Conservation (phyloP, 257 asterid species). For the Capsicum rhomboideum region DNA sequence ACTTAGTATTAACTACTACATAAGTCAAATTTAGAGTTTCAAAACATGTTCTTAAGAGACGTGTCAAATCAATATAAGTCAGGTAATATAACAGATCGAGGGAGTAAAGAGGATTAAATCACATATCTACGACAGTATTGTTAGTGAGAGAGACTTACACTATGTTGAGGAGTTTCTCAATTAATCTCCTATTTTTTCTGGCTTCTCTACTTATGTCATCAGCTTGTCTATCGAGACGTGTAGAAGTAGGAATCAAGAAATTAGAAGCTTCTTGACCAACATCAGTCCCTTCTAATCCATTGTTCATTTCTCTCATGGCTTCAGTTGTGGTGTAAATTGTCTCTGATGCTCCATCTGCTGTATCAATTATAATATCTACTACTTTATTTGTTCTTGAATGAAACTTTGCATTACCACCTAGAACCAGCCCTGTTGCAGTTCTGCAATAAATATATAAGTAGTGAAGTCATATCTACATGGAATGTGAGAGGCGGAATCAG, state of each 20-base stretch:
- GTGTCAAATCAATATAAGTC: too few species aligned
- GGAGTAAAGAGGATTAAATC: not conserved
- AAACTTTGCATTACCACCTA: constrained; percentile 66
- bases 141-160: constrained; percentile 13
- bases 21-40: too few species aligned
- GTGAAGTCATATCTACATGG: too few species aligned
- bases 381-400: constrained; percentile 52
- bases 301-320: constrained; percentile 62
- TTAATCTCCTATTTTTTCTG: constrained; percentile 38
- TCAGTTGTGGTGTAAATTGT: constrained; percentile 52
- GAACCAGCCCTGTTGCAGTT: constrained; percentile 56
- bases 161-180: constrained; percentile 48
- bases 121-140: not conserved
- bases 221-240: constrained; percentile 52
- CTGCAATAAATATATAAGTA: constrained; percentile 17
- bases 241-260: constrained; percentile 52
- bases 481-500: too few species aligned
- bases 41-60: too few species aligned
- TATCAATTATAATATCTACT: constrained; percentile 58
- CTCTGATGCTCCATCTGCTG: constrained; percentile 75
- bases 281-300: constrained; percentile 18
- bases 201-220: constrained; percentile 58
- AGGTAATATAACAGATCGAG: too few species aligned
- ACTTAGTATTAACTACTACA: too few species aligned
- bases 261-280: constrained; percentile 23